phyloP scores from a whole-genome alignment of 345 rosid genomes.

The Litchi chinensis region DNA sequence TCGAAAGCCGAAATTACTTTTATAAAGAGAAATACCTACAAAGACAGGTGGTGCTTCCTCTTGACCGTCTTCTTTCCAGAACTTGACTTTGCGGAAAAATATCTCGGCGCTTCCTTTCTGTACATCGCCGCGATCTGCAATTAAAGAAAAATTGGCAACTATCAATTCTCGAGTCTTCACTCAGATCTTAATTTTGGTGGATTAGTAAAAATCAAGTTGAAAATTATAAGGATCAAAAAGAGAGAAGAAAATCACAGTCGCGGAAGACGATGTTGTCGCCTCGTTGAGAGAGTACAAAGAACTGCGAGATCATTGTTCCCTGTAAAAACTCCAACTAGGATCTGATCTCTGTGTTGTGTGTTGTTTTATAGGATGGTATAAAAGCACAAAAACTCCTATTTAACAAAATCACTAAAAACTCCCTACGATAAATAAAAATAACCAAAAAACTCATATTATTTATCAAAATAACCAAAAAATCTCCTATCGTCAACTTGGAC shows the following conservation, averaged over 20 bases:
- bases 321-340: slow-evolving; percentile 6
- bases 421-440: too few species aligned
- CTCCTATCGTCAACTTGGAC: too few species aligned
- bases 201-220: neutral
- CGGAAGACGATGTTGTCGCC: slow-evolving; percentile 99
- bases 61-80: slow-evolving; percentile 95
- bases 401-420: too few species aligned
- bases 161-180: neutral
- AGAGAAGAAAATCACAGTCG: slow-evolving; percentile 61
- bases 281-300: slow-evolving; percentile 94
- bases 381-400: too few species aligned
- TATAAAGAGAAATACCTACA: slow-evolving; percentile 75
- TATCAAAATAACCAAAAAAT: too few species aligned
- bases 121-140: slow-evolving; percentile 87
- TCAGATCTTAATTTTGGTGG: neutral
- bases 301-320: slow-evolving; percentile 77
- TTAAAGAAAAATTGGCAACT: neutral
- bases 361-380: too few species aligned
- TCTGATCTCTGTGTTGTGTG: neutral
- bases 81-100: slow-evolving; percentile 95
- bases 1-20: neutral
- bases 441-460: too few species aligned
- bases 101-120: slow-evolving; percentile 91
- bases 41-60: slow-evolving; percentile 99
- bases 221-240: neutral